Evolutionary conservation across 306 rosid species (phyloP).

Genomic region (Corylus heterophylla): DNA sequence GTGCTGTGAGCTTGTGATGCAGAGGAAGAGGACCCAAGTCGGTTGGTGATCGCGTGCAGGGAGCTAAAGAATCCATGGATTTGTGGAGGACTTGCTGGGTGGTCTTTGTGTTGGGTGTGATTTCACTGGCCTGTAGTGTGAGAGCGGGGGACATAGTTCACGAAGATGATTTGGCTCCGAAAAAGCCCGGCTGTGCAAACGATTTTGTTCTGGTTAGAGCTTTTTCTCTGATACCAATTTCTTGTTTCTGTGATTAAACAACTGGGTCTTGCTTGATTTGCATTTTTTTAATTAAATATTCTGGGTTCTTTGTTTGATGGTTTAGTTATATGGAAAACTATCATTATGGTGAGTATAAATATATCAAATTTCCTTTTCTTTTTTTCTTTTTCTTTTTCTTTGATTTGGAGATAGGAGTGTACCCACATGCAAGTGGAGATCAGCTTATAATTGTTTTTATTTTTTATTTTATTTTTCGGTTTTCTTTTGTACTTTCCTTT

Average conservation of each 20-base stretch:
- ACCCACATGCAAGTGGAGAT: not conserved
- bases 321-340: not conserved
- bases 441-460: not conserved
- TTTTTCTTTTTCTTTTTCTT: not conserved
- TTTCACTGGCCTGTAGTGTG: slow-evolving; percentile 44
- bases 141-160: slow-evolving; percentile 77
- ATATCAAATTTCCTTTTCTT: not conserved
- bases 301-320: slow-evolving; percentile 26
- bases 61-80: slow-evolving; percentile 52
- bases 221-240: slow-evolving; percentile 25
- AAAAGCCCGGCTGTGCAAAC: slow-evolving; percentile 89
- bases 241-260: slow-evolving; percentile 15
- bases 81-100: slow-evolving; percentile 37
- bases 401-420: not conserved
- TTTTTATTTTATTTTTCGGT: not conserved
- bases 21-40: slow-evolving; percentile 35
- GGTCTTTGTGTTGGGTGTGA: slow-evolving; percentile 26
- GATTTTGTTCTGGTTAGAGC: slow-evolving; percentile 75
- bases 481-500: too few relatives aligned
- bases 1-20: slow-evolving; percentile 41
- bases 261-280: slow-evolving; percentile 26
- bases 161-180: slow-evolving; percentile 74
- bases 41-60: slow-evolving; percentile 35
- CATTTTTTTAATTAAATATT: not conserved
- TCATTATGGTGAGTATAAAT: not conserved